Percentiles rank a stretch among this genome's conserved stretches.
phyloP scores from a whole-genome alignment of 2,329 filamentous ascomycete species.

The Verticillium alfalfae region DNA sequence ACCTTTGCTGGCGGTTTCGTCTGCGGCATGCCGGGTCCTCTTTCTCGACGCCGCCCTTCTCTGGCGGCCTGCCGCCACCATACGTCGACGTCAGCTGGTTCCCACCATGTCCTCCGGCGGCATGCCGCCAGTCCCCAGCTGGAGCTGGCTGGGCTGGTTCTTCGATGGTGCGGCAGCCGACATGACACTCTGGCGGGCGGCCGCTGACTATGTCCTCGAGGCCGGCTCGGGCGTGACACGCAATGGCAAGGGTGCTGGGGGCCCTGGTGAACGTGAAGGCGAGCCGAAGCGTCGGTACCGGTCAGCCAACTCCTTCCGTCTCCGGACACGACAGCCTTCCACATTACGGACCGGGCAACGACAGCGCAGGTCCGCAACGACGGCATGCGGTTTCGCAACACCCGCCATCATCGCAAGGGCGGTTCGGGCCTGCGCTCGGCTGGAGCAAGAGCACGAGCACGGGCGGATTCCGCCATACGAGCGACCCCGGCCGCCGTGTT shows the following conservation, averaged over 20 bases:
- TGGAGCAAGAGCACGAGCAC: constrained; percentile 29
- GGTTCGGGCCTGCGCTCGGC: constrained; percentile 24
- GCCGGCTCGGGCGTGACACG: background rate
- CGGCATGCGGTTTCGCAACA: constrained; percentile 32
- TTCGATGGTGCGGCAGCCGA: constrained; percentile 37
- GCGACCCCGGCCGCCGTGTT: constrained; percentile 31
- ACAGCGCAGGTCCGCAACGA: constrained; percentile 27
- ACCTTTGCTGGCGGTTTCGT: constrained; percentile 36
- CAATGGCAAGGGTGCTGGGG: background rate
- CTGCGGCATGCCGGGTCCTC: constrained; percentile 40
- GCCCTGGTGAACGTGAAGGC: constrained; percentile 7
- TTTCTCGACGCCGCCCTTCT: constrained; percentile 38
- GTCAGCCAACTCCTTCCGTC: constrained; percentile 28
- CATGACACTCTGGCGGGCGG: constrained; percentile 33
- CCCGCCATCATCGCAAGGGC: constrained; percentile 24
- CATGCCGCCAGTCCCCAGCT: constrained; percentile 28
- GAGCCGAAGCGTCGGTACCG: constrained; percentile 27
- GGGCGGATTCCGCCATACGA: constrained; percentile 29
- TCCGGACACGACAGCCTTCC: constrained; percentile 30
- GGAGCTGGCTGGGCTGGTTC: constrained; percentile 45
- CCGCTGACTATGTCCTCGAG: constrained; percentile 32
- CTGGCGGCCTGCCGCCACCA: constrained; percentile 37
- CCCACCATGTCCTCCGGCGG: constrained; percentile 17
- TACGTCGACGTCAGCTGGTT: constrained; percentile 29
- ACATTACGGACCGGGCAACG: constrained; percentile 30